These are phyloP conservation scores for Hyparrhenia diplandra DNA, from an alignment of 176 grass and related monocot species.

Conservation along the genomic window DNA sequence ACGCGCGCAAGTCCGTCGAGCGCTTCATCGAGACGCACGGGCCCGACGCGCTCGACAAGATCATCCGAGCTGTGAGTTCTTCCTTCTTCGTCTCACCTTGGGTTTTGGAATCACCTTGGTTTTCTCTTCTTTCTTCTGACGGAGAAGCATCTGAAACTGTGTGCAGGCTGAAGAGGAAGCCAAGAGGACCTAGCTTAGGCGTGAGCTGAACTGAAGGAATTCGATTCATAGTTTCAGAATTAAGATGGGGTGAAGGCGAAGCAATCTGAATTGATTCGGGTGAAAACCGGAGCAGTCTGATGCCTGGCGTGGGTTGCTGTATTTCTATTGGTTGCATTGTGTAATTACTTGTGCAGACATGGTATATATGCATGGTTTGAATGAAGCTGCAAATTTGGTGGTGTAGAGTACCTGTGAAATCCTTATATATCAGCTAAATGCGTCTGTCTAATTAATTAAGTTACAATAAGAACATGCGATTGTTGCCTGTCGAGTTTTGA, in stretches of 20 bases:
- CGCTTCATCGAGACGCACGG: conserved; percentile 74
- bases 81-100: not conserved
- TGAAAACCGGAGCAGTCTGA: not conserved
- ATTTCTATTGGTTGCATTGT: not conserved
- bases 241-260: not conserved
- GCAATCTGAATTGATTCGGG: not conserved
- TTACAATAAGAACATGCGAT: not conserved
- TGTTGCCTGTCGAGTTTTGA: not conserved
- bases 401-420: conserved; percentile 9
- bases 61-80: conserved; percentile 66
- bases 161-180: conserved; percentile 61
- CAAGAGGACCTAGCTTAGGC: conserved; percentile 26
- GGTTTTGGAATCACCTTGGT: not conserved
- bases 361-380: not conserved
- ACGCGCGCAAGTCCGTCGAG: conserved; percentile 78
- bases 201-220: not conserved
- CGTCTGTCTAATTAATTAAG: not conserved
- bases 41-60: conserved; percentile 65
- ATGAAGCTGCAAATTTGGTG: not conserved
- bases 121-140: not conserved
- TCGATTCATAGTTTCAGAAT: conserved; percentile 24
- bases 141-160: not conserved
- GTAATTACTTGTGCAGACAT: no score
- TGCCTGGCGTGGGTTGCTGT: not conserved
- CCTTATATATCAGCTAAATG: not conserved